Base-by-base conservation (phyloP, 192 early-diverging fungal species). In the Jimgerdemannia flammicorona region DNA sequence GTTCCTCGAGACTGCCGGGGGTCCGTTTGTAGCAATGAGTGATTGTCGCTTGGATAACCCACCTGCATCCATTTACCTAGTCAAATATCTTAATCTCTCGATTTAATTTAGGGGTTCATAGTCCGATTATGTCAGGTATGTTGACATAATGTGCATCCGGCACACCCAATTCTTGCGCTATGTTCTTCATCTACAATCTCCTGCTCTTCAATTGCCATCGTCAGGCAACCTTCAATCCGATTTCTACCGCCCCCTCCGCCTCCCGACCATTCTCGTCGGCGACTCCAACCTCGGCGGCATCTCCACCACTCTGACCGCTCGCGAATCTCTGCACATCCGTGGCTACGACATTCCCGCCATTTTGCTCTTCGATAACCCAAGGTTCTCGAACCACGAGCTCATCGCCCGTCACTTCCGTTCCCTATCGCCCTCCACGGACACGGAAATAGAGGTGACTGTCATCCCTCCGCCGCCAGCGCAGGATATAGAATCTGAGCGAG, bases 231-330 rank as follows among this genome's bases (percentile, higher is more conserved):
- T 88, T 9, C 94, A 95, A 80, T 84, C 84, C 40, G 87, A 86
- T 20, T 88, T 93, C 69, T 94, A 90, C 79, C 86, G 92, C 39
- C 81, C 90, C 0, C 79, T 95, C 7, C 83, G 91, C 8, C 70
- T 91, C 11, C 92, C 93, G n/a, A 85, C 86, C 19, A 71, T 95
- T 41, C 83, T 95, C 0, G 78, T 95, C 19, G 94, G 94, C 11
- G 94, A 95, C 75, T 78, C 88, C 20, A 84, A 86, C n/a, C 82
- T 95, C 14, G 94, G 94, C 44, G 94, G 94, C 3, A 94, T 95
- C 69, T 93, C 92, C 1, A 94, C 94, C 1, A 94, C 94, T 14
- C 70, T 95, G 40, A 88, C 90, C 17, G 87, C 94, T 3, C 91
- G 88, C 76, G 94, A 95, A 77, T 84, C 90, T 3, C 81, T 95